phyloP scores from a whole-genome alignment of 176 grass and related monocot genomes.

The Rhynchospora tenuis region DNA sequence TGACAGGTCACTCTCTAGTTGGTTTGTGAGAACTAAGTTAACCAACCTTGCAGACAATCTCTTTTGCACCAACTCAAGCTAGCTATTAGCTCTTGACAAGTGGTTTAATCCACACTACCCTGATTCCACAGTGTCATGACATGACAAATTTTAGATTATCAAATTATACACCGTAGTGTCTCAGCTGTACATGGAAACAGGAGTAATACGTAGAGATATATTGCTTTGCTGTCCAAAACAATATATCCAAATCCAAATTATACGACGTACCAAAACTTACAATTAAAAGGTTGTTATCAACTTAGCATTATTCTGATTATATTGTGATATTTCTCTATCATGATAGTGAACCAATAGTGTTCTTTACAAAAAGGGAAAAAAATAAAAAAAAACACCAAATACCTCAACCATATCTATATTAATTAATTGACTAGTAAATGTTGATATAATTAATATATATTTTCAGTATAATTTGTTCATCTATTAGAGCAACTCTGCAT shows the following conservation, averaged over 20 bases:
- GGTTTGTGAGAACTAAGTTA: constrained; percentile 19
- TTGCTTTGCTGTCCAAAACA: not conserved
- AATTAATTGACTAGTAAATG: not conserved
- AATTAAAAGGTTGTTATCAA: not conserved
- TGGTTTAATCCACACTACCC: not conserved
- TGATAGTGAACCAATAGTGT: constrained; percentile 12
- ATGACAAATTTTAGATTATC: not conserved
- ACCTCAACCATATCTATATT: not conserved
- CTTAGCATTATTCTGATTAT: not conserved
- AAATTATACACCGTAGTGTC: not conserved
- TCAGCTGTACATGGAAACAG: not conserved
- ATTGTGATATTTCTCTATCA: not conserved
- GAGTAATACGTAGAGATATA: not conserved
- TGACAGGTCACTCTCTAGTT: constrained; percentile 12
- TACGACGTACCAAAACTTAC: not conserved
- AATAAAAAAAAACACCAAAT: not conserved
- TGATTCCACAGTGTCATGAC: constrained; percentile 2
- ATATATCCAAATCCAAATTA: not conserved
- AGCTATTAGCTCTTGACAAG: constrained; percentile 5
- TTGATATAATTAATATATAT: no score
- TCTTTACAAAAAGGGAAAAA: no score
- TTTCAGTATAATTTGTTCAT: no score
- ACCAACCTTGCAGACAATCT: constrained; percentile 27
- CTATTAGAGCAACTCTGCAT: no score
- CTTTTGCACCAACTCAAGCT: constrained; percentile 18